Conservation (phyloP, 1,284 basidiomycete genomes). For the Marasmius fiardii region DNA sequence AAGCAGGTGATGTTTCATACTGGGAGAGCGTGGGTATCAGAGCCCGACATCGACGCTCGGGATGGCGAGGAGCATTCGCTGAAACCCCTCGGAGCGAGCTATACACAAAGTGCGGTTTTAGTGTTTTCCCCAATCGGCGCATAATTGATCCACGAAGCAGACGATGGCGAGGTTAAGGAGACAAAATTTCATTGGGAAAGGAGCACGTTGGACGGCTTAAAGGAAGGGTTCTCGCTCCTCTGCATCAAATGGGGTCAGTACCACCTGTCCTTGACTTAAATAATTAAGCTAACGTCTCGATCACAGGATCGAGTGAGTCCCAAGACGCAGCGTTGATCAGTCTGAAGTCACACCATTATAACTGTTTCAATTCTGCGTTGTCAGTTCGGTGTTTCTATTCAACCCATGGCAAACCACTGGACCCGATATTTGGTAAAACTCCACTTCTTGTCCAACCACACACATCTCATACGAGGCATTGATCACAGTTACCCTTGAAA, state of each 20-base stretch:
- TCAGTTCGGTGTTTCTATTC: not conserved
- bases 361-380: not conserved
- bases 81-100: constrained; percentile 26
- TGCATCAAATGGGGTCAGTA: constrained; percentile 3
- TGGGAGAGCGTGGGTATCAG: constrained; percentile 37
- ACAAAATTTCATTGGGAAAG: constrained; percentile 39
- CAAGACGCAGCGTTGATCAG: not conserved
- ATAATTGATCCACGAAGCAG: constrained; percentile 15
- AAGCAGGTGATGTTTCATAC: constrained; percentile 72
- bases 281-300: not conserved
- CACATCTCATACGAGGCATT: constrained; percentile 4
- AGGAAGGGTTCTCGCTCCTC: constrained; percentile 4
- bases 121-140: not conserved
- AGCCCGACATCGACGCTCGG: constrained; percentile 17
- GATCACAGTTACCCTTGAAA: constrained; percentile 17
- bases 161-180: constrained; percentile 16
- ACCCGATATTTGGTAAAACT: not conserved
- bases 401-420: not conserved
- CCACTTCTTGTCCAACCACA: not conserved
- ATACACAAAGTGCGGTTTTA: constrained; percentile 36
- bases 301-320: not conserved
- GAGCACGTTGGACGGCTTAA: not conserved
- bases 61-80: constrained; percentile 43
- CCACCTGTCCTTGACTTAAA: not conserved
- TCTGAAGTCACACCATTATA: not conserved